Evolutionary conservation across 2,329 filamentous ascomycete genomes (phyloP).

Genomic region (Xylaria polymorpha): DNA sequence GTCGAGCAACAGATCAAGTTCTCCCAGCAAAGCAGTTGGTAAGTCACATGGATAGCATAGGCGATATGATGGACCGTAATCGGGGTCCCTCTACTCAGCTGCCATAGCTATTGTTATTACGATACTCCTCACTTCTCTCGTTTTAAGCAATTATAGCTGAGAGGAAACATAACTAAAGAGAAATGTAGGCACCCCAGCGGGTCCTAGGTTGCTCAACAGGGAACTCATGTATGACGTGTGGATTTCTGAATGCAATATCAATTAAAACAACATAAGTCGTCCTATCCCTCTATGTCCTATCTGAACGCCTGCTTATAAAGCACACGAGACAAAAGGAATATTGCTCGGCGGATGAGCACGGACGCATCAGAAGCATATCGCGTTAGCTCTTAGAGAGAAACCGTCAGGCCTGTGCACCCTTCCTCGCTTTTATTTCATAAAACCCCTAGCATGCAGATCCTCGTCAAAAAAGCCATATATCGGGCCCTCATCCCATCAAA

Average conservation of each 20-base stretch:
- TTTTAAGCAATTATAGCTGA: too few relatives aligned
- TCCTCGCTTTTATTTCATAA: slow-evolving; percentile 36
- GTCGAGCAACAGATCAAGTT: background rate
- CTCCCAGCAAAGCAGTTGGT: background rate
- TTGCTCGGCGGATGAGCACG: slow-evolving; percentile 32
- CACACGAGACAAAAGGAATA: slow-evolving; percentile 40
- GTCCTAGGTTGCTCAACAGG: too few relatives aligned
- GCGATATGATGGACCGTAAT: too few relatives aligned
- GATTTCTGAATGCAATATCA: slow-evolving; percentile 37
- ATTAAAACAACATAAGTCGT: slow-evolving; percentile 44
- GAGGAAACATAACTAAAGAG: too few relatives aligned
- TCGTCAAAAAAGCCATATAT: slow-evolving; percentile 41
- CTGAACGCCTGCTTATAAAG: slow-evolving; percentile 51
- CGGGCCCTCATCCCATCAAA: slow-evolving; percentile 42
- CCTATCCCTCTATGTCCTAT: slow-evolving; percentile 50
- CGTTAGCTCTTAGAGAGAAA: slow-evolving; percentile 33
- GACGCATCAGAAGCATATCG: slow-evolving; percentile 19
- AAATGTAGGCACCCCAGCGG: too few relatives aligned
- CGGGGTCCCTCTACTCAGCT: background rate
- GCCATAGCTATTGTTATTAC: background rate
- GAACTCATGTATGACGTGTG: background rate
- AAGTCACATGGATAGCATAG: background rate
- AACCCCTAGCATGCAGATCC: slow-evolving; percentile 41
- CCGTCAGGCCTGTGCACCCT: slow-evolving; percentile 24
- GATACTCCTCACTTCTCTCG: background rate